Base-by-base conservation (phyloP, 805 yeast genomes). In the Lipomyces lipofer region DNA sequence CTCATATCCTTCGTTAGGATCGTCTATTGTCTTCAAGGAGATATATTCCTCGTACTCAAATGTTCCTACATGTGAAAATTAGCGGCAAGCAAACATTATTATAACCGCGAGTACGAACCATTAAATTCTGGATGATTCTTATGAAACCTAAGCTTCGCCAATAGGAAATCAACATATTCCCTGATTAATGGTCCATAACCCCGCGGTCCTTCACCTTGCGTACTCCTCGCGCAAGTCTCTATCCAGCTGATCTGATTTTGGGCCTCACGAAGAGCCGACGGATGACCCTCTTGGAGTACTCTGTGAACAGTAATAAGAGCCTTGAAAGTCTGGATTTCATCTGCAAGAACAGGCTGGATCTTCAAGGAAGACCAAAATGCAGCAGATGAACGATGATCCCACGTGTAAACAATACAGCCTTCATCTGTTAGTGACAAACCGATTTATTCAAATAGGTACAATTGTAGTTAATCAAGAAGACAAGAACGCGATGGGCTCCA, bases 211-310 rank as follows among this genome's bases (percentile, higher is more conserved):
- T 72, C 76, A n/a, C 73, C 72, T 21, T 67, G 69, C 35, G 71
- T 68, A 9, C 58, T 76, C 39, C 89, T 76, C 1, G 84, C 85
- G 52, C 94, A 75, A 15, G 90, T 80, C 51, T 83, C 80, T 45
- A 92, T 76, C 84, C 95, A 92, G 49, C 83, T 86, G 47, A 83
- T 74, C 67, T 90, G 88, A 58, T 82, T 76, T 65, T 82, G 86
- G 1, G 89, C 97, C 64, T 89, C 97, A 48, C 80, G 77, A 64
- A 92, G 73, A 4, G 88, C 83, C 25, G 88, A 79, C 12, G 89
- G 89, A 69, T 92, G 98, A n/a, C 99, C 99, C 71, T 92, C 99
- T 69, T 94, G 98, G n/a, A 92, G 73, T 4, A 94, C 92, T 66
- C 92, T 91, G 66, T 92, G 98, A 45, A 90, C 78, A 60, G 88